Base-by-base conservation (phyloP, 495 filamentous ascomycete species). In the Aspergillus diversus region DNA sequence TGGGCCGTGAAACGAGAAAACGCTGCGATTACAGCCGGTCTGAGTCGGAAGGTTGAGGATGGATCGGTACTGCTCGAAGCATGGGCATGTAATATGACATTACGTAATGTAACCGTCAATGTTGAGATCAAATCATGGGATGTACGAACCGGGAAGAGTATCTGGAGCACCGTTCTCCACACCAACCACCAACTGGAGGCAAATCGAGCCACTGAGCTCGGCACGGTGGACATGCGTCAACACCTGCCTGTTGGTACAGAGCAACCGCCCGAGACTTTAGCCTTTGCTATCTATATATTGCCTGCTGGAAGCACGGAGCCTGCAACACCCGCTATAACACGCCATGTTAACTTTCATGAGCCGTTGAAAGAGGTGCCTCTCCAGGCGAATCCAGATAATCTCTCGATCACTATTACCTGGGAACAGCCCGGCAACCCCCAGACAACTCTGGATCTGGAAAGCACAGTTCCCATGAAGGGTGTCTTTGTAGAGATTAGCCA, bases 61-160 rank as follows among this genome's bases (percentile, higher is more conserved):
- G 53, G 53, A 9, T 39, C n/a, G 33, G 13, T 39, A 16, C 33
- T 16, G 13, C 32, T 55, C 7, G 53, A 55, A 9, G 53, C 53
- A 5, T 55, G 53, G 53, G 53, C 53, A 17, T 55, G 53, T 16
- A 55, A 55, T n/a, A 55, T 55, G 53, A 55, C 33, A 39, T 21
- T 55, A 5, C 32, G 32, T 5, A 9, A 15, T 34, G 32, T 37
- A 7, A 16, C n/a, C 7, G 53, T 55, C 33, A 39, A 55, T 39
- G 33, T 17, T 12, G 33, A 37, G 7, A 39, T 55, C 33, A n/a
- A 39, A 39, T 33, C 53, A 16, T 55, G 53, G 53, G 16, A 55
- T 39, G 53, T 39, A 4, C 53, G 34, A n/a, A 55, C 53, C 0
- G 53, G 53, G 33, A 17, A 37, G 34, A 7, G 12, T 17, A n/a